Conservation (phyloP, 805 yeast genomes). For the Candida tibetensis region DNA sequence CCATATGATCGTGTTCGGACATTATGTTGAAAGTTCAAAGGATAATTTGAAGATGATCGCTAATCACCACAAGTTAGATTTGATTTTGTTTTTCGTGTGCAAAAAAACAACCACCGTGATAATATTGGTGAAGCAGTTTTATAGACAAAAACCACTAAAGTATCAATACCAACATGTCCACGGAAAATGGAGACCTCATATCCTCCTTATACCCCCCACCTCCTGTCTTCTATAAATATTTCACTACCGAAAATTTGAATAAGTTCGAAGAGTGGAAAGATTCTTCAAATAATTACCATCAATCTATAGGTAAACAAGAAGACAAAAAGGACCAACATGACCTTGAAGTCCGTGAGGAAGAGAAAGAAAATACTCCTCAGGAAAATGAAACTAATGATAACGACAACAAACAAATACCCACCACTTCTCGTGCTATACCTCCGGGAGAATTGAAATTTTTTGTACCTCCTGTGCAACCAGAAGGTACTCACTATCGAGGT, state of each 20-base stretch:
- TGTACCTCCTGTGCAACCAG: constrained; percentile 63
- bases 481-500: constrained; percentile 67
- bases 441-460: constrained; percentile 54
- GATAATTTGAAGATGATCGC: neutral
- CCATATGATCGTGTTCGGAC: constrained; percentile 27
- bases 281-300: neutral
- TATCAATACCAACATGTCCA: constrained; percentile 2
- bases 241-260: constrained; percentile 65
- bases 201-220: constrained; percentile 92
- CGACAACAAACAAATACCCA: constrained; percentile 8
- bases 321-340: constrained; percentile 10
- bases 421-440: constrained; percentile 13
- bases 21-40: too few species aligned
- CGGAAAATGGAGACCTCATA: constrained; percentile 31
- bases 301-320: neutral
- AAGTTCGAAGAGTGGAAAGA: constrained; percentile 34
- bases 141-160: neutral
- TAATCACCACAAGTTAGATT: neutral
- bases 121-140: too few species aligned
- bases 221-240: constrained; percentile 74
- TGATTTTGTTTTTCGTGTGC: neutral
- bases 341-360: constrained; percentile 16
- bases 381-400: constrained; percentile 20
- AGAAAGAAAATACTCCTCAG: neutral
- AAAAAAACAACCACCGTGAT: too few species aligned